phyloP scores from a whole-genome alignment of 139 green algal genomes.

The Choricystis sp. region DNA sequence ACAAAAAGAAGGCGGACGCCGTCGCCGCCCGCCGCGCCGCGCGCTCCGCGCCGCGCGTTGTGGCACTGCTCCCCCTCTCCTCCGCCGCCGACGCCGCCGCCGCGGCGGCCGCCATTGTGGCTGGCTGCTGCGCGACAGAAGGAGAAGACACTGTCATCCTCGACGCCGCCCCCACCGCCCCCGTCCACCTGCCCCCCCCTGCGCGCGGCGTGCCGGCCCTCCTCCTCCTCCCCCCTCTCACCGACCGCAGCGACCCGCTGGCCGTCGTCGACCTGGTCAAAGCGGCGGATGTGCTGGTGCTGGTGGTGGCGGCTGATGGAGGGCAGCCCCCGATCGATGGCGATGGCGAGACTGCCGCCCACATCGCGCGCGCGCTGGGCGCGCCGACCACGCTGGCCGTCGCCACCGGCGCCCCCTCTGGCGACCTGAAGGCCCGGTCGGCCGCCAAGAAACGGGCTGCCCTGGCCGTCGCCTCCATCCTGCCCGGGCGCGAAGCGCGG shows the following conservation, averaged over 20 bases:
- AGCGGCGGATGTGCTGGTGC: conserved; percentile 39
- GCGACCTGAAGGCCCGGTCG: conserved; percentile 45
- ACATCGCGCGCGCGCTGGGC: conserved; percentile 52
- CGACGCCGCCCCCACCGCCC: not conserved
- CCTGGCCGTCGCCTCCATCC: conserved; percentile 27
- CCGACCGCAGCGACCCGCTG: conserved; percentile 34
- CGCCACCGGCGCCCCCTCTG: conserved; percentile 14
- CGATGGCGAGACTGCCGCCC: conserved; percentile 28
- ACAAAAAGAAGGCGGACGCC: conserved; percentile 21
- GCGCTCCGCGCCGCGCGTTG: conserved; percentile 26
- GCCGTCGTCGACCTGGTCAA: conserved; percentile 38
- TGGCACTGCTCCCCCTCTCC: not conserved
- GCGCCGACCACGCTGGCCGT: conserved; percentile 38
- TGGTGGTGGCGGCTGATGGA: conserved; percentile 18
- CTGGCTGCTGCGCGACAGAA: not conserved
- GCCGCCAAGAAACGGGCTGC: conserved; percentile 58
- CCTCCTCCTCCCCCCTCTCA: conserved; percentile 46
- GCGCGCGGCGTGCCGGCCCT: conserved; percentile 23
- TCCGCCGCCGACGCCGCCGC: not conserved
- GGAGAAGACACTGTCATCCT: not conserved
- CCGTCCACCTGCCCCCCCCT: conserved; percentile 20
- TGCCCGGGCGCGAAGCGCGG: conserved; percentile 5
- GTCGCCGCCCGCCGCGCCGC: conserved; percentile 21
- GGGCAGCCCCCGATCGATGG: too few relatives aligned
- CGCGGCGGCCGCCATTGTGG: conserved; percentile 3